Conservation (phyloP, 163 green algal species). For the Coccomyxa subellipsoidea region DNA sequence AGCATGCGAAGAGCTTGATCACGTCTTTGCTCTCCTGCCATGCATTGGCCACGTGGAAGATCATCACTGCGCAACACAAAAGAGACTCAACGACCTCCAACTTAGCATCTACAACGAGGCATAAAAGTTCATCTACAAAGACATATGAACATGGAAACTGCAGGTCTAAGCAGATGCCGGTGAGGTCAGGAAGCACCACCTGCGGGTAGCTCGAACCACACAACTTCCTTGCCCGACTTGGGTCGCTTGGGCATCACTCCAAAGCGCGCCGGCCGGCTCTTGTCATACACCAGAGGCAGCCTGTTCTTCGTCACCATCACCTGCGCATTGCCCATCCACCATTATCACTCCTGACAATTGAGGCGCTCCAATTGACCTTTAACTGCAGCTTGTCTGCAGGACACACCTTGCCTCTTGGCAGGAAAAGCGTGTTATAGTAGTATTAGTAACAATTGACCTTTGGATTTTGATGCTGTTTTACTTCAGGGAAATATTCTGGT, state of each 20-base stretch:
- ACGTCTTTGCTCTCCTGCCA: conserved; percentile 43
- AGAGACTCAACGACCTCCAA: background rate
- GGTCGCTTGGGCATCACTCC: conserved; percentile 45
- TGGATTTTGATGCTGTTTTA: no score
- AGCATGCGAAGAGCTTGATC: conserved; percentile 50
- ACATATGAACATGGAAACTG: no score
- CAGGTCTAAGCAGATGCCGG: no score
- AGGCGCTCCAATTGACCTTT: no score
- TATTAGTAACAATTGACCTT: no score
- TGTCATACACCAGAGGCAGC: conserved; percentile 57
- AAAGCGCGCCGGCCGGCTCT: conserved; percentile 30
- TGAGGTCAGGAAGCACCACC: no score
- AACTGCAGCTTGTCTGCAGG: no score
- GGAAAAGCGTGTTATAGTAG: no score
- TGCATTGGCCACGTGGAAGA: conserved; percentile 57
- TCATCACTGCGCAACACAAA: conserved; percentile 30
- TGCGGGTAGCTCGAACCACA: conserved; percentile 44
- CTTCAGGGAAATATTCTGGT: no score
- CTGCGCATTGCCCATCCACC: background rate
- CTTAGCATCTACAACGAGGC: background rate
- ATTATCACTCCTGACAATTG: no score
- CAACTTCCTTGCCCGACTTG: conserved; percentile 3
- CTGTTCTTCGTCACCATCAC: conserved; percentile 38
- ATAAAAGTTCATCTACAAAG: background rate
- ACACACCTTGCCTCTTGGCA: no score